A percentile compares a stretch with the other conserved stretches of the same genome.
phyloP scores from a whole-genome alignment of 805 yeast genomes.

The Sugiyamaella valdiviana region DNA sequence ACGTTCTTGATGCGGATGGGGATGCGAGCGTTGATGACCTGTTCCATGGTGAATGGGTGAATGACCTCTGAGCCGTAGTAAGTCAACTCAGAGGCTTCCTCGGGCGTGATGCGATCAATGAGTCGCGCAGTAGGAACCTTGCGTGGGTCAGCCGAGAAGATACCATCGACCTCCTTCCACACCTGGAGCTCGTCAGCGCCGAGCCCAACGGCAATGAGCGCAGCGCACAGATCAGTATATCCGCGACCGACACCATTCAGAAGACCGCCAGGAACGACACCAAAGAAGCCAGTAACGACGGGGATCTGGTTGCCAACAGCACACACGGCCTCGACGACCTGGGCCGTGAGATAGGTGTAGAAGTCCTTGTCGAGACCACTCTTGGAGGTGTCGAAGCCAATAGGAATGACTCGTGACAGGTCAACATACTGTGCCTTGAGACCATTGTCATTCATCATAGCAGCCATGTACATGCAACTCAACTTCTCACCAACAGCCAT shows the following conservation, averaged over 20 bases:
- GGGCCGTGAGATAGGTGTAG: conserved; percentile 45
- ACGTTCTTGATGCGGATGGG: conserved; percentile 97
- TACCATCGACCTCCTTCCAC: conserved; percentile 99
- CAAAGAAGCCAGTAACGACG: conserved; percentile 93
- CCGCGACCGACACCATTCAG: conserved; percentile 94
- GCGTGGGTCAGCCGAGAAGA: conserved; percentile 96
- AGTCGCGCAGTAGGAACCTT: conserved; percentile 87
- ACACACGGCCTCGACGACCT: conserved; percentile 43
- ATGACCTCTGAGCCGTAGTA: conserved; percentile 97
- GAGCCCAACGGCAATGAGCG: conserved; percentile 87
- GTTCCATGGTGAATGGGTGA: conserved; percentile 98
- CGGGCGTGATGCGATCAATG: conserved; percentile 86
- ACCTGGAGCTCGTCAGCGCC: conserved; percentile 92
- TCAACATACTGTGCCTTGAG: conserved; percentile 72
- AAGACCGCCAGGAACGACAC: conserved; percentile 92
- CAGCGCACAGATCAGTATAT: conserved; percentile 96
- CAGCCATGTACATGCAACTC: conserved; percentile 83
- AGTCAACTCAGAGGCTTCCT: conserved; percentile 96
- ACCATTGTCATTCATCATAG: conserved; percentile 78
- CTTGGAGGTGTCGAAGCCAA: conserved; percentile 45
- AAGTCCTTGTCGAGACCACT: conserved; percentile 61
- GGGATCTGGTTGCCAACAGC: conserved; percentile 51
- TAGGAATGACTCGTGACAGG: conserved; percentile 64
- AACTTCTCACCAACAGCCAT: conserved; percentile 93
- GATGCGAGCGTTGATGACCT: conserved; percentile 89